A percentile compares a stretch with the other conserved stretches of the same genome.
These are phyloP conservation scores for Kluyveromyces sp. DNA, from an alignment of 1,139 yeast species.

Conservation along the genomic window DNA sequence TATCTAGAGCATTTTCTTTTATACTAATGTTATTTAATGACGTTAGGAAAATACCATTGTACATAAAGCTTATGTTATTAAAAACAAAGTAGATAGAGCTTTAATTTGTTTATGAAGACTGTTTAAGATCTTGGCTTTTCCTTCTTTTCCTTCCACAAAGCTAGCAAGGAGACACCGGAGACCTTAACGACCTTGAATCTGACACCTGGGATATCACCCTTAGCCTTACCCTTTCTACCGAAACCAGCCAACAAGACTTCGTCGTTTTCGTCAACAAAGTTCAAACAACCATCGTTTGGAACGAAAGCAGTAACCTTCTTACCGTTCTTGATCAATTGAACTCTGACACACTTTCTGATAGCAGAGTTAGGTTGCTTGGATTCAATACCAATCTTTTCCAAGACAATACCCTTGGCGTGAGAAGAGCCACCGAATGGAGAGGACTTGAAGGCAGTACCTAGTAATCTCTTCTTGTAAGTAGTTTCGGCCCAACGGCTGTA, in stretches of 20 bases:
- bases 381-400: constrained; percentile 99
- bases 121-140: constrained; percentile 99
- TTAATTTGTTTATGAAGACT: constrained; percentile 3
- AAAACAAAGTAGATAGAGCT: constrained; percentile 5
- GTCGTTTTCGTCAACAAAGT: constrained; percentile 99
- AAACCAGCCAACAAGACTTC: constrained; percentile 99
- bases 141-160: constrained; percentile 99
- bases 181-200: constrained; percentile 99
- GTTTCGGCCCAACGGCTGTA: constrained; percentile 96
- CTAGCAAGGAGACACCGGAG: constrained; percentile 98
- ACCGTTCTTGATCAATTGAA: constrained; percentile 99
- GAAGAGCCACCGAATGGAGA: constrained; percentile 99
- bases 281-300: constrained; percentile 99
- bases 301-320: constrained; percentile 99
- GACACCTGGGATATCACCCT: constrained; percentile 99
- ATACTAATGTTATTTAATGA: constrained; percentile 5
- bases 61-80: constrained; percentile 5
- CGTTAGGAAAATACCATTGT: constrained; percentile 7
- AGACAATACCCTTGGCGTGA: constrained; percentile 99
- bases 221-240: constrained; percentile 99
- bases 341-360: constrained; percentile 99
- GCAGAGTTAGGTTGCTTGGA: constrained; percentile 99
- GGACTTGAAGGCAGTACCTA: constrained; percentile 99
- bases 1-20: constrained; percentile 6
- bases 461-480: constrained; percentile 95